phyloP scores from a whole-genome alignment of 1,139 yeast species.

The Hansenula lynferdii region DNA sequence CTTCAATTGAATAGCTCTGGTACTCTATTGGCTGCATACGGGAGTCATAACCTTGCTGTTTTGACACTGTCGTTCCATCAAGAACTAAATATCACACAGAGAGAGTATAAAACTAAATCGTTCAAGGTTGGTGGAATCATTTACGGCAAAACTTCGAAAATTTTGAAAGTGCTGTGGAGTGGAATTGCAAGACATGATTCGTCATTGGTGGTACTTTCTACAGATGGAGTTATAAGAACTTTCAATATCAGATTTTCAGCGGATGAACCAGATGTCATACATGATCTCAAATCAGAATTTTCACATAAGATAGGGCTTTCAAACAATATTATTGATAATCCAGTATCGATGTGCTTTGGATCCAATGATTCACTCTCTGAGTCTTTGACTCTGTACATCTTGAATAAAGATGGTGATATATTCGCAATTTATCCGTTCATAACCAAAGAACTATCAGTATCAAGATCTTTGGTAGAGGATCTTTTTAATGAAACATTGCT shows the following conservation, averaged over 20 bases:
- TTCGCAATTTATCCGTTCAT: constrained; percentile 52
- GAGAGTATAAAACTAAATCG: constrained; percentile 10
- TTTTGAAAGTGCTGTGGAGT: constrained; percentile 36
- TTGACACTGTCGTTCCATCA: constrained; percentile 26
- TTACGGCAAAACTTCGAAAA: constrained; percentile 2
- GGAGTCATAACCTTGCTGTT: constrained; percentile 28
- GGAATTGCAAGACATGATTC: constrained; percentile 36
- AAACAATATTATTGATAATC: constrained; percentile 25
- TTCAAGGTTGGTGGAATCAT: constrained; percentile 17
- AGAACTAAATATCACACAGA: constrained; percentile 4
- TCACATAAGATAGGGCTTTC: constrained; percentile 25
- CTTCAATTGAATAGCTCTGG: constrained; percentile 34
- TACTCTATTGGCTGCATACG: constrained; percentile 35
- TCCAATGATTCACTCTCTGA: constrained; percentile 33
- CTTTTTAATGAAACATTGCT: constrained; percentile 39
- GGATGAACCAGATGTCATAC: constrained; percentile 21
- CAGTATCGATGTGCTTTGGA: constrained; percentile 46
- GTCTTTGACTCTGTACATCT: constrained; percentile 40
- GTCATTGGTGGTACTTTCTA: constrained; percentile 33
- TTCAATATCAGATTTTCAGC: constrained; percentile 29
- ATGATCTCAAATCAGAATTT: constrained; percentile 18
- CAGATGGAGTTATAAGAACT: constrained; percentile 30
- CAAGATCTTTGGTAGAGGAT: constrained; percentile 28
- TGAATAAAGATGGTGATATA: constrained; percentile 50
- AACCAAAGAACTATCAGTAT: constrained; percentile 36